phyloP scores from a whole-genome alignment of 2,329 filamentous ascomycete species.

The Diaporthe amygdali region DNA sequence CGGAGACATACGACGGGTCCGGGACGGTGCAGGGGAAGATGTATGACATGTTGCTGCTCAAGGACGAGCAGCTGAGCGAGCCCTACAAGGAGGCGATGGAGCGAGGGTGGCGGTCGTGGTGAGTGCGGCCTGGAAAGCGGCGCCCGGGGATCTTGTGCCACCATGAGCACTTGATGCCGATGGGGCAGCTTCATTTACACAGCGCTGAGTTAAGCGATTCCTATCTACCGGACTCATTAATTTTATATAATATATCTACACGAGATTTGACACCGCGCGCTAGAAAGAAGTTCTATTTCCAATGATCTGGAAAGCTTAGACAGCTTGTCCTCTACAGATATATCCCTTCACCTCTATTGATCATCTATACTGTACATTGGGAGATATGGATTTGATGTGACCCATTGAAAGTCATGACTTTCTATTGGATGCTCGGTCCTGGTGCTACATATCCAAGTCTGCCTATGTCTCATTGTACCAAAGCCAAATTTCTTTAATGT shows the following conservation, averaged over 20 bases:
- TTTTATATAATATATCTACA: neutral
- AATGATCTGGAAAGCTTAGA: no score
- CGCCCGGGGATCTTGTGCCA: neutral
- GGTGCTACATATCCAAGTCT: no score
- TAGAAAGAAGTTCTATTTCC: no score
- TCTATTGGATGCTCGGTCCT: no score
- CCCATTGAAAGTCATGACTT: no score
- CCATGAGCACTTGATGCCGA: neutral
- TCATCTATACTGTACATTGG: no score
- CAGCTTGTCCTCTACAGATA: no score
- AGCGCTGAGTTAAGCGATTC: neutral
- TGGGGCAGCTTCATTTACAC: neutral
- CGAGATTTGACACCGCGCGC: neutral
- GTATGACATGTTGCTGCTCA: conserved; percentile 3
- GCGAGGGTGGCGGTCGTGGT: neutral
- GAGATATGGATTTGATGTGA: no score
- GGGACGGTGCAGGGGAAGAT: neutral
- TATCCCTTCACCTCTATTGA: no score
- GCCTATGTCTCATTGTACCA: no score
- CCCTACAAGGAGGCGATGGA: neutral
- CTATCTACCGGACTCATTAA: neutral
- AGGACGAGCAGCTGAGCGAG: neutral
- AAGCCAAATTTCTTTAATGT: no score
- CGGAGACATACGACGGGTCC: neutral
- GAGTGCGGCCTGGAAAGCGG: neutral